Evolutionary conservation across 495 filamentous ascomycete species (phyloP), one percentile per base, ranked within the genome.

Genomic region (Daldinia loculata): DNA sequence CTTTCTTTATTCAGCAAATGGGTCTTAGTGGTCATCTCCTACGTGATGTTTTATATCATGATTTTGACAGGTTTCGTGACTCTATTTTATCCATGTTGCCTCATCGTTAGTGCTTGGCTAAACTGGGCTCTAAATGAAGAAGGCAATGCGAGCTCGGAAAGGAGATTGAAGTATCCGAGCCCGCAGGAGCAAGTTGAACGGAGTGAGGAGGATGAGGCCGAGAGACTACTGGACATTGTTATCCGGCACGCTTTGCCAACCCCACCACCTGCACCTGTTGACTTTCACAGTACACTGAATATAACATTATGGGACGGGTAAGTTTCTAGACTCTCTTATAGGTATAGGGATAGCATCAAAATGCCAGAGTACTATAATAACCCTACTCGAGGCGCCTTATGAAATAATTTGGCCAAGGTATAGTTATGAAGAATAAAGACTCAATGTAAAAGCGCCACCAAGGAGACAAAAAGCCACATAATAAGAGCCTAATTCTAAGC

Each of bases 1-100:
- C 43, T 48, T 48, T 24, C 43, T 48, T 48, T 48, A 48, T 24
- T 48, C 8, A 11, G 17, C 17, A 48, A 48, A 48, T 48, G 43
- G 43, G 17, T 22, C 19, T 24, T 48, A 15, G 19, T 48, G 9
- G 19, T 24, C 19, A 48, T 48, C 17, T 48, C 43, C 17, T 48
- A 48, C 9, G 43, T 48, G 17, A 48, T 48, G 43, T 48, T 48
- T 24, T 48, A 24, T 48, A 22, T 48, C 43, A 48, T 48, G 43
- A 19, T 48, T 48, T 48, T 48, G 17, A 48, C 43, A 22, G 43
- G 43, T 22, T 48, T 48, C 43, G 7, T 48, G 22, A 11, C 19
- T 48, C 24, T 48, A 8, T 48, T 48, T 48, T 48, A 48, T 24
- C 43, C 43, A 11, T 48, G 19, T 24, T 48, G 43, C 43, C 9